Percentiles rank a stretch among this genome's conserved stretches.
Evolutionary conservation across 2,329 filamentous ascomycete species (phyloP).

Genomic region (Coniella vitis): DNA sequence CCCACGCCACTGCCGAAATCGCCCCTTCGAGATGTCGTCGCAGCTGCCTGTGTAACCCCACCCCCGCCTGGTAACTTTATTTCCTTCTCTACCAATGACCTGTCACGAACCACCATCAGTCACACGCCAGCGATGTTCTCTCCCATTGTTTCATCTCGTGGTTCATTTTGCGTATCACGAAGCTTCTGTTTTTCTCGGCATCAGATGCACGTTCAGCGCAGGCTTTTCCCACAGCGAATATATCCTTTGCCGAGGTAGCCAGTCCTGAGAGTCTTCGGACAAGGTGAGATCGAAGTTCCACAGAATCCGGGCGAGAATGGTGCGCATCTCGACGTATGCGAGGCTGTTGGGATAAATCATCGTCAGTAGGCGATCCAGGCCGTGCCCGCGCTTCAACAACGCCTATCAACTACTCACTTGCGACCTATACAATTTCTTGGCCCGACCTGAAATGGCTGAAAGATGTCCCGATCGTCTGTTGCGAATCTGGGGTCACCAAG

Average conservation of each 20-base stretch:
- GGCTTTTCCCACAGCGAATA: slow-evolving; percentile 25
- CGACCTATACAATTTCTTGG: slow-evolving; percentile 27
- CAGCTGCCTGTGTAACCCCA: background rate
- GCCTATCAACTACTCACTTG: slow-evolving; percentile 23
- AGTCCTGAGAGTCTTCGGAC: slow-evolving; percentile 20
- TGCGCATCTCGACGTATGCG: slow-evolving; percentile 30
- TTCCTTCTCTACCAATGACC: background rate
- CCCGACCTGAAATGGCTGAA: slow-evolving; percentile 26
- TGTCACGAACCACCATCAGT: too few relatives aligned
- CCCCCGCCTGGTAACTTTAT: background rate
- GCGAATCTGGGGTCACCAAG: slow-evolving; percentile 17
- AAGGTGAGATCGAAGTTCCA: slow-evolving; percentile 28
- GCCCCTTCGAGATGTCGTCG: background rate
- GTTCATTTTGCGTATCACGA: too few relatives aligned
- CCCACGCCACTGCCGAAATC: background rate
- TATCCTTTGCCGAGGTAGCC: slow-evolving; percentile 23
- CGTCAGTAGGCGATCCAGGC: background rate
- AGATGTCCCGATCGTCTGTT: slow-evolving; percentile 8
- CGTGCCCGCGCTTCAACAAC: background rate
- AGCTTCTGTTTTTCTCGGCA: background rate
- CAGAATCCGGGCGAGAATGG: slow-evolving; percentile 27
- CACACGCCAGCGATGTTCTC: too few relatives aligned
- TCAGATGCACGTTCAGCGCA: slow-evolving; percentile 24
- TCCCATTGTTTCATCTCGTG: too few relatives aligned
- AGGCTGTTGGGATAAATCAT: slow-evolving; percentile 19